Conservation (phyloP, 257 asterid genomes). For the Solanum medicagineum region DNA sequence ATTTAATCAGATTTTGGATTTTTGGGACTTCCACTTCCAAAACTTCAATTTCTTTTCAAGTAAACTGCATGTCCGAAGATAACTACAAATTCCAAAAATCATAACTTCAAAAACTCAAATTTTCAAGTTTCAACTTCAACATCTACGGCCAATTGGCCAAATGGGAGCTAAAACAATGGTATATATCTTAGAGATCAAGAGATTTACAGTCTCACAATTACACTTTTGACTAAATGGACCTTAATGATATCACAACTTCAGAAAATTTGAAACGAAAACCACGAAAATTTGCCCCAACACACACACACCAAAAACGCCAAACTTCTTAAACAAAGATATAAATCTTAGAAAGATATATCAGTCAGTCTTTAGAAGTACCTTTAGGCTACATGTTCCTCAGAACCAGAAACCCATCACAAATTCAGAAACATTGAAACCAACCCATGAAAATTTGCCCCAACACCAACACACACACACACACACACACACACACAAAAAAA, state of each 20-base stretch:
- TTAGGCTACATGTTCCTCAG: background rate
- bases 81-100: too few relatives aligned
- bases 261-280: background rate
- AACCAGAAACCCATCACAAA: background rate
- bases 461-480: background rate
- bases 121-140: too few relatives aligned
- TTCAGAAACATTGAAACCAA: background rate
- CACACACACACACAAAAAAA: background rate
- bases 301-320: background rate
- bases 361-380: background rate
- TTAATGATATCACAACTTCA: background rate
- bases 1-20: too few relatives aligned
- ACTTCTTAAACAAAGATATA: background rate
- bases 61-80: too few relatives aligned
- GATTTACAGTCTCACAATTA: conserved; percentile 8
- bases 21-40: too few relatives aligned
- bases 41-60: too few relatives aligned
- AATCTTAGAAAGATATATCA: background rate
- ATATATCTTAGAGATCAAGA: background rate
- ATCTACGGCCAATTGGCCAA: too few relatives aligned
- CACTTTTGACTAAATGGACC: conserved; percentile 72
- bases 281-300: background rate
- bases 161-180: background rate
- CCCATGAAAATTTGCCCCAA: background rate
- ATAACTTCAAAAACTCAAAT: too few relatives aligned